Evolutionary conservation across 2,329 filamentous ascomycete genomes (phyloP), one percentile per base, ranked within the genome.

Genomic region (Bisporella sp.): DNA sequence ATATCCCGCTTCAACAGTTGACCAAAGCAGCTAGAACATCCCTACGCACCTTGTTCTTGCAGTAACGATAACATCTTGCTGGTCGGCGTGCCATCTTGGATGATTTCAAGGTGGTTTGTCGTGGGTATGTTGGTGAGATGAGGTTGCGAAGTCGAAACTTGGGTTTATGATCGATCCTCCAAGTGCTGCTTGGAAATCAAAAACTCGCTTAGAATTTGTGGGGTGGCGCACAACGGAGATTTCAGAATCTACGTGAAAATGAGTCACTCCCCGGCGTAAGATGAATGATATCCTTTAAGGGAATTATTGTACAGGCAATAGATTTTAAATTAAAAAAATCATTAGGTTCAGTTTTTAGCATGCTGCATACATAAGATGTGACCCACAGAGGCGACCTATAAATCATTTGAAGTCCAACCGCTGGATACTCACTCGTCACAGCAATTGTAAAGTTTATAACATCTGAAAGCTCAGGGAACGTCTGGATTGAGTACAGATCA

Each of bases 51-150:
- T 96, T 96, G 87, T 97, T 99, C 89, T 99, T 99, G 91, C 93
- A 99, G 88, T 99, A 99, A 73, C 93, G 87, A 85, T 96, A 99
- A 82, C 93, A 99, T 82, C 93, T 88, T 72, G 93, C 93, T 72
- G 93, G 93, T 87, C 93, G 90, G 78, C 93, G 90, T 72, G 93
- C 93, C 93, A 99, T 99, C 81, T 85, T 91, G 85, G 85, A 82
- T 76, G 79, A 78, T 76, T 81, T 76, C 69, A 59, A 67, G 66
- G 63, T 67, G 64, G 62, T 21, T 21, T 21, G 21, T 71, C 68
- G 70, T 73, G 72, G 71, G 73, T 69, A 73, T 69, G 64, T 63
- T 67, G 62, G 56, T 60, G 58, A 43, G 47, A 52, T 51, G 47
- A 49, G 50, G 42, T 49, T 47, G 45, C 39, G 41, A 9, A 9